Evolutionary conservation across 129 eudicot genomes (phyloP).

Genomic region (Flaveria trinervia): DNA sequence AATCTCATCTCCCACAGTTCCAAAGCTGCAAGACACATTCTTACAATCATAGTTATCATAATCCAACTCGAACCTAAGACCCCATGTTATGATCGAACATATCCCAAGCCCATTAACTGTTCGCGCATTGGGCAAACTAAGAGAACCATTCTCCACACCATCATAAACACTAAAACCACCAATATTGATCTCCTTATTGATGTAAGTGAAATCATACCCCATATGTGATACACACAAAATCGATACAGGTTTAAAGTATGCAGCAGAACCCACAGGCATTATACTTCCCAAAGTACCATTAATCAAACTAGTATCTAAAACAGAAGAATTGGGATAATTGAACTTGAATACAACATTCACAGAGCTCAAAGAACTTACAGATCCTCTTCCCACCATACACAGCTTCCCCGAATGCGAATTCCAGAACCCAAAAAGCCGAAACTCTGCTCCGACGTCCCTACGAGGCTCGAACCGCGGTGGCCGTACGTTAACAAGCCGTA

Average conservation of each 20-base stretch:
- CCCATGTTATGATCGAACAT: slow-evolving; percentile 39
- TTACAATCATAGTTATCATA: slow-evolving; percentile 49
- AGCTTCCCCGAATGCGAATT: slow-evolving; percentile 48
- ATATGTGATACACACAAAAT: slow-evolving; percentile 60
- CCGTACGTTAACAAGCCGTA: slow-evolving; percentile 56
- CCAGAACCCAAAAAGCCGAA: slow-evolving; percentile 66
- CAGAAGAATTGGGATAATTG: slow-evolving; percentile 53
- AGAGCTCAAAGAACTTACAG: slow-evolving; percentile 29
- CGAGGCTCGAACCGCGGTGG: slow-evolving; percentile 47
- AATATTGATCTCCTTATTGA: slow-evolving; percentile 37
- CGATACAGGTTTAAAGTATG: slow-evolving; percentile 43
- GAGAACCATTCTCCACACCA: slow-evolving; percentile 38
- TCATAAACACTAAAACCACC: slow-evolving; percentile 43
- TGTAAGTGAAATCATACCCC: slow-evolving; percentile 56
- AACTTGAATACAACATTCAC: slow-evolving; percentile 70
- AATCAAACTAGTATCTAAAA: slow-evolving; percentile 58
- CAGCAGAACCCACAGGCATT: slow-evolving; percentile 21
- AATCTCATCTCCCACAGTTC: slow-evolving; percentile 34
- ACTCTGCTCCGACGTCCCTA: slow-evolving; percentile 33
- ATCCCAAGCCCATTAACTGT: slow-evolving; percentile 22
- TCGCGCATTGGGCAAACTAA: slow-evolving; percentile 34
- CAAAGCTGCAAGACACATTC: slow-evolving; percentile 53
- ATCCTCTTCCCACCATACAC: slow-evolving; percentile 82
- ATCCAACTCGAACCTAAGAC: slow-evolving; percentile 56
- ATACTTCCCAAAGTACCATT: slow-evolving; percentile 68